phyloP scores from a whole-genome alignment of 2,329 filamentous ascomycete genomes.

The Arthroderma sp. region DNA sequence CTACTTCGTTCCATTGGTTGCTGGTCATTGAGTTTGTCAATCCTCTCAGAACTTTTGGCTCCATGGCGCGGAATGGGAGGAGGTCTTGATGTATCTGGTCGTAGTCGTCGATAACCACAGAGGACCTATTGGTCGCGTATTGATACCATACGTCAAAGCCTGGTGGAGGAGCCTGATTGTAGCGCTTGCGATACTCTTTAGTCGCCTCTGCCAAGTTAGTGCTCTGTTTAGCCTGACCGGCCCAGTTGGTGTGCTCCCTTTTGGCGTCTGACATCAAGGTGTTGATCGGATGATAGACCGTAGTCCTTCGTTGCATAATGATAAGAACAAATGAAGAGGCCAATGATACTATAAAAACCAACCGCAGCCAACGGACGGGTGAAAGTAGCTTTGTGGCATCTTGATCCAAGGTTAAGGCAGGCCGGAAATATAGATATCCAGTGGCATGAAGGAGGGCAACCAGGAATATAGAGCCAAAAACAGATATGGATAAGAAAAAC shows the following conservation, averaged over 20 bases:
- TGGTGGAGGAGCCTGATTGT: constrained; percentile 43
- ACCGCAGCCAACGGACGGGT: constrained; percentile 21
- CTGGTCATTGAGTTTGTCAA: constrained; percentile 41
- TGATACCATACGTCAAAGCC: constrained; percentile 48
- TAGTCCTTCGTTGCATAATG: constrained; percentile 26
- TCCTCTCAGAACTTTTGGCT: constrained; percentile 38
- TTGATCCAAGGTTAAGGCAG: constrained; percentile 17
- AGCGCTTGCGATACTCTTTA: constrained; percentile 38
- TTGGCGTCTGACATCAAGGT: constrained; percentile 39
- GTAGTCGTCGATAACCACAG: constrained; percentile 46
- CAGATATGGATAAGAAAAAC: too few relatives aligned
- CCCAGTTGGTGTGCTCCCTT: constrained; percentile 36
- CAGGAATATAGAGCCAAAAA: too few relatives aligned
- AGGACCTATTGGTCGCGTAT: constrained; percentile 40
- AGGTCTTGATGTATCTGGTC: constrained; percentile 47
- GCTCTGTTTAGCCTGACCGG: constrained; percentile 35
- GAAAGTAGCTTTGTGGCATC: constrained; percentile 18
- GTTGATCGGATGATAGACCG: constrained; percentile 42
- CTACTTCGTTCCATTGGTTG: constrained; percentile 42
- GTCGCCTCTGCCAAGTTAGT: constrained; percentile 38
- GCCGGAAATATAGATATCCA: constrained; percentile 17
- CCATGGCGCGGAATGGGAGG: constrained; percentile 41
- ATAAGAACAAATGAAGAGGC: constrained; percentile 29
- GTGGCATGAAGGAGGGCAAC: constrained; percentile 18
- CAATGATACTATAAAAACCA: constrained; percentile 29